These are phyloP conservation scores for Fusarium piperis DNA, from an alignment of 2,329 filamentous ascomycete genomes.

Conservation along the genomic window DNA sequence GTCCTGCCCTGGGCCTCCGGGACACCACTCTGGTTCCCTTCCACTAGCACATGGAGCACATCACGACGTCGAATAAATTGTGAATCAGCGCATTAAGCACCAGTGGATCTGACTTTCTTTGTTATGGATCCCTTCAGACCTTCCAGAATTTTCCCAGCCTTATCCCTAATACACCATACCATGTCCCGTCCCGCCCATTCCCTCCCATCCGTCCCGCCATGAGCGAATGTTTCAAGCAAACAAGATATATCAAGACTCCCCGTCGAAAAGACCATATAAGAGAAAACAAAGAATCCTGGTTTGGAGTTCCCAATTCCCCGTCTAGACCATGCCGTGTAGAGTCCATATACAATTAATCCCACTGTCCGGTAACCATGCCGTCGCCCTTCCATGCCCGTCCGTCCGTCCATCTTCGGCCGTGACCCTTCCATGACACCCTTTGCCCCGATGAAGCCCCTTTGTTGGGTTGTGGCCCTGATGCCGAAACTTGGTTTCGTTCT, in stretches of 20 bases:
- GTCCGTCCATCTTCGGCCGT: neutral
- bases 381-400: neutral
- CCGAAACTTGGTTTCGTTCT: conserved; percentile 27
- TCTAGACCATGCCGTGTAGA: conserved; percentile 22
- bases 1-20: neutral
- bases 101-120: neutral
- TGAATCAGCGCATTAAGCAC: neutral
- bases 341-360: conserved; percentile 23
- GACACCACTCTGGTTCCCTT: neutral
- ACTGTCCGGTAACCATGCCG: neutral
- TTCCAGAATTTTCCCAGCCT: conserved; percentile 1
- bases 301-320: conserved; percentile 1
- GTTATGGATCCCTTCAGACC: neutral
- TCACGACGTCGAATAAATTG: neutral
- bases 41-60: neutral
- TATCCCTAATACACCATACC: neutral
- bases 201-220: neutral
- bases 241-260: neutral
- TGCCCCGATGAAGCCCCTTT: too few relatives aligned
- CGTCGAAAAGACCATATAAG: neutral
- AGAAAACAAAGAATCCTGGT: neutral
- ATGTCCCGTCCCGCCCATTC: neutral
- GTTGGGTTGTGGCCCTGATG: conserved; percentile 17
- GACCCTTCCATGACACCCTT: conserved; percentile 9
- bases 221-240: neutral